Evolutionary conservation across 192 early-diverging fungal species (phyloP), one percentile per base, ranked within the genome.

Genomic region (Chytriomyces hyalinus): DNA sequence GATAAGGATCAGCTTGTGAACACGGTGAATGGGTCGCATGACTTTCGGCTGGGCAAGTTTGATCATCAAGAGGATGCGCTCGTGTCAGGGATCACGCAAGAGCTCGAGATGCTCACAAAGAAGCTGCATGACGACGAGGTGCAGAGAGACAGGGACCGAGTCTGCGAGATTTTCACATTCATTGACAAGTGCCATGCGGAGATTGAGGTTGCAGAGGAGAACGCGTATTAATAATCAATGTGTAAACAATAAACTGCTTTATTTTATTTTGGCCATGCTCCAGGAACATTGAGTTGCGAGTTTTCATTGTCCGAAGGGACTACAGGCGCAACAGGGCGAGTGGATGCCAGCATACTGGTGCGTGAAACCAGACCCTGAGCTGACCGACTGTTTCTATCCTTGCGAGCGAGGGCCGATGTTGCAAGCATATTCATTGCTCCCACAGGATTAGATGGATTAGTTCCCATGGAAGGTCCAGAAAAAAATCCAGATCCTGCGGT

Each of bases 1-100:
- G 90, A 91, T 79, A 91, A 89, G 67, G 90, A 91, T 64, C 76
- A 77, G 4, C 74, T 91, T 20, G 78, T 87, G 45, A 91, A 91
- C 73, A 84, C 83, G 49, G 80, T 91, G 60, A 89, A 88, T 66
- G 80, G 83, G 26, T 86, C 90, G 24, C 90, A 91, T 78, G 90
- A 91, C 77, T 87, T 85, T 62, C 77, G 85, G 47, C 66, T 90
- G 44, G 74, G 77, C 8, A 88, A 89, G 61, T 85, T 89, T 53
- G 88, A 90, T 69, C 84, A 86, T 53, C 85, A 86, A 83, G 90
- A 91, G 70, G 90, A 91, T 57, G 45, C 63, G 2, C 70, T 91
- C 1, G 79, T 84, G n/a, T 80, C 87, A 24, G 90, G 90, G 5
- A 67, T 84, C 11, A 75, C 78, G 10, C 83, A 80, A 67, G 87